Conservation (phyloP, 1,284 basidiomycete species). For the Ustilago hordei region DNA sequence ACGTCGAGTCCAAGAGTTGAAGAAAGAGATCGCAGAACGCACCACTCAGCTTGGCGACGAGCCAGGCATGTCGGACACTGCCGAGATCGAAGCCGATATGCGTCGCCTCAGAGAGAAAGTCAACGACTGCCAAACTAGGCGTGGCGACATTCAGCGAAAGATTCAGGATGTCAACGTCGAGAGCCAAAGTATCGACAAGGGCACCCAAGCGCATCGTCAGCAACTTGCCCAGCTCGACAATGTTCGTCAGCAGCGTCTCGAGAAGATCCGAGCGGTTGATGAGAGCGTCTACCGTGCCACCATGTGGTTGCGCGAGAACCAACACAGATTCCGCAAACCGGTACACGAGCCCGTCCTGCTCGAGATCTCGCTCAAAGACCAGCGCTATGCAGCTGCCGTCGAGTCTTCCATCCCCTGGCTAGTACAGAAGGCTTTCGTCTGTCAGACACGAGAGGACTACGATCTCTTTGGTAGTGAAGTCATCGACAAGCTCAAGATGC, state of each 20-base stretch:
- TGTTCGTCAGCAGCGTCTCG: slow-evolving; percentile 56
- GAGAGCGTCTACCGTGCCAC: slow-evolving; percentile 77
- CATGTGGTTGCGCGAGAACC: slow-evolving; percentile 81
- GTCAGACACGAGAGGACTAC: slow-evolving; percentile 86
- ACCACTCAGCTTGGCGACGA: slow-evolving; percentile 31
- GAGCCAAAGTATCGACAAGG: slow-evolving; percentile 29
- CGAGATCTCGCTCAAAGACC: slow-evolving; percentile 78
- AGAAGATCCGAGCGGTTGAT: slow-evolving; percentile 72
- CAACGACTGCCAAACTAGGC: slow-evolving; percentile 36
- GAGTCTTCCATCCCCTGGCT: slow-evolving; percentile 78
- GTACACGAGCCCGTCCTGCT: slow-evolving; percentile 87
- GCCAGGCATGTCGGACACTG: slow-evolving; percentile 37
- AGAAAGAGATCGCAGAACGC: slow-evolving; percentile 42
- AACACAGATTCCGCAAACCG: slow-evolving; percentile 78
- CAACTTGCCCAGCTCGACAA: slow-evolving; percentile 56
- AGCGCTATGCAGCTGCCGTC: slow-evolving; percentile 77
- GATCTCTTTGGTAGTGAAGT: slow-evolving; percentile 73
- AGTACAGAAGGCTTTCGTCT: slow-evolving; percentile 82
- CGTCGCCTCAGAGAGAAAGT: slow-evolving; percentile 34
- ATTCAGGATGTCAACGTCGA: slow-evolving; percentile 40
- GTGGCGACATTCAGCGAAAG: slow-evolving; percentile 33
- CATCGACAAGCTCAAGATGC: slow-evolving; percentile 74
- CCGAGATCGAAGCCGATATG: slow-evolving; percentile 45
- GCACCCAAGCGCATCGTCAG: slow-evolving; percentile 20
- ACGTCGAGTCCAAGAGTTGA: slow-evolving; percentile 37